Evolutionary conservation across 2,329 filamentous ascomycete genomes (phyloP).

Genomic region (Xylariaceae sp.): DNA sequence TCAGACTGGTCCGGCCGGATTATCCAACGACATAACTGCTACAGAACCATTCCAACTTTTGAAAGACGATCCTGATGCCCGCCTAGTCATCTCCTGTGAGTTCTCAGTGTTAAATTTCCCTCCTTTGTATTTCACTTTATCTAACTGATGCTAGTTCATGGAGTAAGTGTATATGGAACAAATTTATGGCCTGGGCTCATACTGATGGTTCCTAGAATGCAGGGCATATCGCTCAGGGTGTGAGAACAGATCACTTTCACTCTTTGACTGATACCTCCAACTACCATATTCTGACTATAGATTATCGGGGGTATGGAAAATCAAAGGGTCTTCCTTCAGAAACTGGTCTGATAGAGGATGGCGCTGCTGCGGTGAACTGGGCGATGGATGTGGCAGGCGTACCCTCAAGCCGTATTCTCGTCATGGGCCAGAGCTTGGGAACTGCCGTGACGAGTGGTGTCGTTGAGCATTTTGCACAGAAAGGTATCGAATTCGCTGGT

Average conservation of each 20-base stretch:
- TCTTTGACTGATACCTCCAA: constrained; percentile 67
- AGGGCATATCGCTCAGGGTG: constrained; percentile 75
- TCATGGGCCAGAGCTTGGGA: constrained; percentile 84
- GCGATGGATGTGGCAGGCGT: constrained; percentile 62
- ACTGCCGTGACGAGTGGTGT: constrained; percentile 78
- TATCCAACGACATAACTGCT: constrained; percentile 50
- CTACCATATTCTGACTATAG: constrained; percentile 80
- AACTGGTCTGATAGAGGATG: constrained; percentile 75
- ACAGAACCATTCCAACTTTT: constrained; percentile 59
- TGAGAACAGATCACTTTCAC: constrained; percentile 74
- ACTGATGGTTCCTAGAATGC: constrained; percentile 64
- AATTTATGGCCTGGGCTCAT: constrained; percentile 12
- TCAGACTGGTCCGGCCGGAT: constrained; percentile 45
- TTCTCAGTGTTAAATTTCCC: background rate
- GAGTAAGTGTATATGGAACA: constrained; percentile 43
- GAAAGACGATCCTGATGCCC: constrained; percentile 58
- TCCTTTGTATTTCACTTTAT: constrained; percentile 7
- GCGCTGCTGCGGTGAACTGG: constrained; percentile 68
- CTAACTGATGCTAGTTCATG: constrained; percentile 49
- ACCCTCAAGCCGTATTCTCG: constrained; percentile 66
- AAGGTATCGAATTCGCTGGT: constrained; percentile 68
- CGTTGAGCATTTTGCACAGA: constrained; percentile 62
- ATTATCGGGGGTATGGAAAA: constrained; percentile 84
- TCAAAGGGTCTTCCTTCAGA: constrained; percentile 80
- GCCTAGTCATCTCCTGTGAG: constrained; percentile 62